Evolutionary conservation across 345 rosid species (phyloP).

Genomic region (Lepidium aucheri): DNA sequence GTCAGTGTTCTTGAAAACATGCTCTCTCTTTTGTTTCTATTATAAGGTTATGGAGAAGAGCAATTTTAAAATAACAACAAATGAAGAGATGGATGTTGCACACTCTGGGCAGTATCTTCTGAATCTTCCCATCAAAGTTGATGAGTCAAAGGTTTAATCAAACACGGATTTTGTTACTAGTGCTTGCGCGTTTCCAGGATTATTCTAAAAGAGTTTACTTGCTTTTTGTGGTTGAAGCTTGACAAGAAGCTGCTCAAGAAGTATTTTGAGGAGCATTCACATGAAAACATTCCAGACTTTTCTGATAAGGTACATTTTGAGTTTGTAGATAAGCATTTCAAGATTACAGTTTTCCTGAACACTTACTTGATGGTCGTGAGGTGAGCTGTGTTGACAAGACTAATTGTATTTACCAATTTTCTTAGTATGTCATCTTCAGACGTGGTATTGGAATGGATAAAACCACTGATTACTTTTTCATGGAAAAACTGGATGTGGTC

Average conservation of each 20-base stretch:
- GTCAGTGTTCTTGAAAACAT: background rate
- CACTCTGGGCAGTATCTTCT: slow-evolving; percentile 82
- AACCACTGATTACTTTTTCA: slow-evolving; percentile 70
- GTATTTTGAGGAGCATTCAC: slow-evolving; percentile 62
- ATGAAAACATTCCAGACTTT: slow-evolving; percentile 68
- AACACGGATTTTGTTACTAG: background rate
- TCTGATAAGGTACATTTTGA: slow-evolving; percentile 59
- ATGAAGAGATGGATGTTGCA: slow-evolving; percentile 89
- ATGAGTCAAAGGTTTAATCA: slow-evolving; percentile 70
- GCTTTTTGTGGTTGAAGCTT: slow-evolving; percentile 50
- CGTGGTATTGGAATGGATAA: slow-evolving; percentile 85
- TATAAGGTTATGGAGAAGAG: slow-evolving; percentile 88
- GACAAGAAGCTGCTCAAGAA: slow-evolving; percentile 71
- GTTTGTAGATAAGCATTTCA: background rate
- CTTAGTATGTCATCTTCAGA: slow-evolving; percentile 80
- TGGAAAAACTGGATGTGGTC: slow-evolving; percentile 79
- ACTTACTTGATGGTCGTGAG: background rate
- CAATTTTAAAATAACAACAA: slow-evolving; percentile 69
- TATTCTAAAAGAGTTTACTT: background rate
- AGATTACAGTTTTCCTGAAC: background rate
- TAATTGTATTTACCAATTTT: background rate
- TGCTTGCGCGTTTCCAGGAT: background rate
- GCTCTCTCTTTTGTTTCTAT: background rate
- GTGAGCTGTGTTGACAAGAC: background rate
- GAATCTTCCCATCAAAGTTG: slow-evolving; percentile 85